Evolutionary conservation across 331 rosid species (phyloP).

Genomic region (Quercus phellos): DNA sequence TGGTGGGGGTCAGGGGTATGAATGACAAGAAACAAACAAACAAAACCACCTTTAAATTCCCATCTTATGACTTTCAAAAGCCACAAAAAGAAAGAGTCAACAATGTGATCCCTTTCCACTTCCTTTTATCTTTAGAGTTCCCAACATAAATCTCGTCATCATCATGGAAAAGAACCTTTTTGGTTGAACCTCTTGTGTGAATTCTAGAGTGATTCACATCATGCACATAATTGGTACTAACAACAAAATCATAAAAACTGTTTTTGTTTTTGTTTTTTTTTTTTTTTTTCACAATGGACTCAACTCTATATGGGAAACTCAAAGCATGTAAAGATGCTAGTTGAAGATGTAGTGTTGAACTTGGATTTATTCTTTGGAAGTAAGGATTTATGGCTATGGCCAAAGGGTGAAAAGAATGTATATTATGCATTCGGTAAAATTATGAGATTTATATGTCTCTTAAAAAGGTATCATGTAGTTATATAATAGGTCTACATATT

Average conservation of each 20-base stretch:
- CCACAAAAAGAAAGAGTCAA: slow-evolving; percentile 40
- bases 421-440: too few relatives aligned
- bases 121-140: slow-evolving; percentile 31
- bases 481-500: too few relatives aligned
- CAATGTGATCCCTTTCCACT: slow-evolving; percentile 37
- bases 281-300: not conserved
- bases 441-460: too few relatives aligned
- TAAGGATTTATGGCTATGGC: not conserved
- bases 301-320: too few relatives aligned
- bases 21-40: slow-evolving; percentile 6
- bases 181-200: not conserved
- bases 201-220: not conserved
- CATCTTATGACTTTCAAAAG: slow-evolving; percentile 32
- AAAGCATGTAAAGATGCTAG: too few relatives aligned
- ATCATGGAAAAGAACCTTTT: slow-evolving; percentile 12
- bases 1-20: slow-evolving; percentile 29
- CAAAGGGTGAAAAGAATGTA: too few relatives aligned
- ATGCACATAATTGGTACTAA: not conserved
- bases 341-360: not conserved
- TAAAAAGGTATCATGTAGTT: too few relatives aligned
- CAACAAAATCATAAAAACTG: not conserved
- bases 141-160: slow-evolving; percentile 37
- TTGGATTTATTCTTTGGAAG: not conserved
- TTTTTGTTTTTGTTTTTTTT: not conserved
- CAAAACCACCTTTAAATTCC: slow-evolving; percentile 15